These are phyloP conservation scores for Monotropa hypopitys DNA, from an alignment of 179 eudicot species.

Conservation along the genomic window DNA sequence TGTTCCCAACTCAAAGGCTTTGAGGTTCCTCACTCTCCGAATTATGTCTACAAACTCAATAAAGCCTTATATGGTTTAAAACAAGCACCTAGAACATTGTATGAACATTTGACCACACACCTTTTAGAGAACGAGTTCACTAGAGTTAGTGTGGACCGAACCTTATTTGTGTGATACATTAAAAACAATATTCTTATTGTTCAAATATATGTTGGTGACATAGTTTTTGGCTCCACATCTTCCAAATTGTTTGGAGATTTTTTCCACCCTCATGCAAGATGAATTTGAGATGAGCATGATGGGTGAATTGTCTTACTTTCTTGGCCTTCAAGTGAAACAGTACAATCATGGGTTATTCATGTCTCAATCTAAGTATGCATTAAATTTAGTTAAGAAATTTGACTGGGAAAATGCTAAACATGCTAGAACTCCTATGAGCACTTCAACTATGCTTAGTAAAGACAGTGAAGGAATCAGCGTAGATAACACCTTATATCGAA, in stretches of 20 bases:
- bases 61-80: background rate
- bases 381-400: background rate
- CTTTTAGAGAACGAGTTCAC: no score
- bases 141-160: no score
- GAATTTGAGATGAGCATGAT: background rate
- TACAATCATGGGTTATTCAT: background rate
- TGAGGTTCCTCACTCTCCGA: background rate
- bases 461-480: background rate
- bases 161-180: no score
- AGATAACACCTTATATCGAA: background rate
- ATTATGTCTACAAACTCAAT: background rate
- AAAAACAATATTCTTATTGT: no score
- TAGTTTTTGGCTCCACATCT: background rate
- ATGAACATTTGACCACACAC: no score
- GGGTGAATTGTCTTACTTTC: background rate
- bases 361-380: background rate
- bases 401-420: background rate
- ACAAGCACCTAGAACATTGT: no score
- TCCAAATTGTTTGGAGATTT: rapidly evolving
- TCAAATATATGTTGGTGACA: background rate
- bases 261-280: background rate
- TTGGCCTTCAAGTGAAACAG: background rate
- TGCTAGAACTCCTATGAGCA: background rate
- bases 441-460: background rate
- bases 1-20: background rate